Evolutionary conservation across 2,329 filamentous ascomycete species (phyloP), one percentile per base, ranked within the genome.

Genomic region (Graphiopsis chlorocephala): DNA sequence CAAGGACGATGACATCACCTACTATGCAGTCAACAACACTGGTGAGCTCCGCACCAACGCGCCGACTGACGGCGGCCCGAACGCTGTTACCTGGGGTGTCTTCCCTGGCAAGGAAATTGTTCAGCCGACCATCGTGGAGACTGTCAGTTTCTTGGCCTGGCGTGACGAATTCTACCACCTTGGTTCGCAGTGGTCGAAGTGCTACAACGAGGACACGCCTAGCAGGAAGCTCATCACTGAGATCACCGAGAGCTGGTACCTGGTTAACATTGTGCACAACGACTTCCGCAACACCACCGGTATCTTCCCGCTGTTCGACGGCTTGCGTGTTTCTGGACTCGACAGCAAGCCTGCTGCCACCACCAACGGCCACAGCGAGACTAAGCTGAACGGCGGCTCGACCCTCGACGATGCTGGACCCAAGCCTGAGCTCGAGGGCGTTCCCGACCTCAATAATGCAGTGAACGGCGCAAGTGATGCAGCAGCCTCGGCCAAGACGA

Each of bases 41-140:
- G 93, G 94, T 29, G 86, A 89, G 64, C 83, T 98, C 64, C 88
- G 88, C 77, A 95, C 92, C 29, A 98, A 99, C 74, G 88, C 92
- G 1, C 88, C 89, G 10, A 86, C 88, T 25, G 92, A 96, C 71
- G 91, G 92, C 6, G 74, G 75, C 7, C 95, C 95, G 42, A 99
- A 99, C 73, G 95, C 95, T n/a, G 91, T 99, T 58, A 99, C 95
- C 1, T 99, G 95, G 95, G 95, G 95, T 78, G 96, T 99, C 35
- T 99, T 98, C 82, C 94, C 95, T 0, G 95, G 95, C 65, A 96
- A 98, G 78, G 95, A 99, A 79, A 97, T 99, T 75, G 93, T 99
- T n/a, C 95, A 99, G 78, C 95, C 95, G 15, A 99, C 95, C n/a
- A 97, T 99, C 72, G 95, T 99, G 61, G 95, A 99, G 81, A 96